Base-by-base conservation (phyloP, 495 filamentous ascomycete genomes). In the Daldinia childiae region DNA sequence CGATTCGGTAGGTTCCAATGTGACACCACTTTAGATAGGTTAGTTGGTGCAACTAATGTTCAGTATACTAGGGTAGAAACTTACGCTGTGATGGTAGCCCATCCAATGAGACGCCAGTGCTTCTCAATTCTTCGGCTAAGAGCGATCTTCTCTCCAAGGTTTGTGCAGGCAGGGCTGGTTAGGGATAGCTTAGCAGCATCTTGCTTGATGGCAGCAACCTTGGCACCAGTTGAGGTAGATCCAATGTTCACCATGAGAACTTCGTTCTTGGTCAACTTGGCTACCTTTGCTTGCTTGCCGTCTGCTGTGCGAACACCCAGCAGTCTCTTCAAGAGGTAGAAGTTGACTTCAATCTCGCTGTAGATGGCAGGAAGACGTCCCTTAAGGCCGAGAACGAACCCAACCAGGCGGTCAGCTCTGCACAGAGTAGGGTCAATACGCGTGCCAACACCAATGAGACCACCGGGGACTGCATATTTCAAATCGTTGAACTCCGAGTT, bases 191-290 rank as follows among this genome's bases (percentile, higher is more conserved):
- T 97, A 45, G 96, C 96, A 39, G 92, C 93, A 89, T 98, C 96
- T 65, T 94, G 93, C 88, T 95, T 97, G 71, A 98, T 95, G 75
- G 92, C 93, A 50, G 94, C 86, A 17, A 99, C 94, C 87, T 97
- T 98, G 62, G 91, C 92, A 68, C 95, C 95, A 21, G 95, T 97
- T 51, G 95, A 95, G 14, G 95, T 97, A 27, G 93, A 96, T 62
- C 95, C 95, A 77, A 99, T 98, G 86, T 99, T 99, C 64, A 99
- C 95, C 95, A 99, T 98, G 75, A 95, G 91, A 74, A 98, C 93
- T 81, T 99, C 95, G 78, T 96, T 97, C 90, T 98, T 98, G 45
- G 93, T 83, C 48, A 99, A 86, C 84, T 99, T 99, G 63, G 92
- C 93, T 66, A 99, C 95, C 90, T 98, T 99, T 68, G 93, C 94